phyloP scores from a whole-genome alignment of 805 yeast genomes.

The Wickerhamomyces silvicola region DNA sequence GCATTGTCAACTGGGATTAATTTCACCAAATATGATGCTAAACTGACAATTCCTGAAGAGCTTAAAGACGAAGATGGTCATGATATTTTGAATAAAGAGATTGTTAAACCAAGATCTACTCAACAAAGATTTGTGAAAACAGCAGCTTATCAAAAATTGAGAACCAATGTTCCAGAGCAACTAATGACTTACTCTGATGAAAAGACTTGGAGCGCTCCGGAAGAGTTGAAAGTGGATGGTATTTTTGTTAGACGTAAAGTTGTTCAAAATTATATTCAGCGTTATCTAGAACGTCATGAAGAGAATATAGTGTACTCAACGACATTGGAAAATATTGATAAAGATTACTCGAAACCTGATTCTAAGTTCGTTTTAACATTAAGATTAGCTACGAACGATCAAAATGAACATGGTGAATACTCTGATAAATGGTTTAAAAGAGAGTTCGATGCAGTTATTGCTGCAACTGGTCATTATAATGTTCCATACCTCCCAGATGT shows the following conservation, averaged over 20 bases:
- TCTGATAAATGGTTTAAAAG: conserved; percentile 31
- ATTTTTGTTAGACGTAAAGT: conserved; percentile 1
- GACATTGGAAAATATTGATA: conserved; percentile 28
- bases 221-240: conserved; percentile 1
- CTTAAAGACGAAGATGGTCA: background rate
- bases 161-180: conserved; percentile 6
- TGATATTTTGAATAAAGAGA: background rate
- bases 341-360: conserved; percentile 2
- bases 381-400: too few species aligned
- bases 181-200: conserved; percentile 4
- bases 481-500: conserved; percentile 44
- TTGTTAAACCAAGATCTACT: too few species aligned
- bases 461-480: conserved; percentile 50
- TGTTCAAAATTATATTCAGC: conserved; percentile 34
- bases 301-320: conserved; percentile 22
- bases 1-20: conserved; percentile 1
- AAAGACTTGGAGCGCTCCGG: background rate
- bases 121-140: too few species aligned
- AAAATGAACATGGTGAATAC: conserved; percentile 12
- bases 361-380: conserved; percentile 18
- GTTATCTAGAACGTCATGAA: conserved; percentile 29
- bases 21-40: conserved; percentile 1
- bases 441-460: conserved; percentile 32
- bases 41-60: background rate
- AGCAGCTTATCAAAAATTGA: conserved; percentile 2